Percentiles rank a stretch among this genome's conserved stretches.
Conservation (phyloP, 176 grass and related monocot genomes). For the Oryza brachyantha region DNA sequence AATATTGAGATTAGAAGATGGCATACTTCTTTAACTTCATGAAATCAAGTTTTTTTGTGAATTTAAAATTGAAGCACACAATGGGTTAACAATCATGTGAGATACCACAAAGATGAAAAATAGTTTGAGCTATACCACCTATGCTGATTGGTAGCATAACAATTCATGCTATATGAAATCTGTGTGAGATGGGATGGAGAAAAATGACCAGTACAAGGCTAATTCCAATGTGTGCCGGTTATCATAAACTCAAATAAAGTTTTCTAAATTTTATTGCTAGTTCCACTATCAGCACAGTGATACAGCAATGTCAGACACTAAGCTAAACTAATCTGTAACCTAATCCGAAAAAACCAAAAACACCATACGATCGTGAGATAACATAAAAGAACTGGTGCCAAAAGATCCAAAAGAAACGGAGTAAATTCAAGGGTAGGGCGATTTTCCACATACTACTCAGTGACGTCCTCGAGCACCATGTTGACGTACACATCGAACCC, state of each 20-base stretch:
- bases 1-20: neutral
- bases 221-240: neutral
- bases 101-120: neutral
- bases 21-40: neutral
- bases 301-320: neutral
- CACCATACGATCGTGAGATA: neutral
- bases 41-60: neutral
- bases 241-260: neutral
- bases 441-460: slow-evolving; percentile 73
- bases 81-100: neutral
- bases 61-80: neutral
- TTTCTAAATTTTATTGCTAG: neutral
- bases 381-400: neutral
- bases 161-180: neutral
- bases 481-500: slow-evolving; percentile 99
- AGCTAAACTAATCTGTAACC: neutral
- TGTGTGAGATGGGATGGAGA: neutral
- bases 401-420: neutral
- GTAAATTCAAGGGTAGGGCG: slow-evolving; percentile 47
- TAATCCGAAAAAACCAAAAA: slow-evolving; percentile 9
- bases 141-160: neutral
- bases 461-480: slow-evolving; percentile 99
- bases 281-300: neutral
- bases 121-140: neutral
- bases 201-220: neutral